Base-by-base conservation (phyloP, 768 basidiomycete genomes). In the Boletus insuetus region DNA sequence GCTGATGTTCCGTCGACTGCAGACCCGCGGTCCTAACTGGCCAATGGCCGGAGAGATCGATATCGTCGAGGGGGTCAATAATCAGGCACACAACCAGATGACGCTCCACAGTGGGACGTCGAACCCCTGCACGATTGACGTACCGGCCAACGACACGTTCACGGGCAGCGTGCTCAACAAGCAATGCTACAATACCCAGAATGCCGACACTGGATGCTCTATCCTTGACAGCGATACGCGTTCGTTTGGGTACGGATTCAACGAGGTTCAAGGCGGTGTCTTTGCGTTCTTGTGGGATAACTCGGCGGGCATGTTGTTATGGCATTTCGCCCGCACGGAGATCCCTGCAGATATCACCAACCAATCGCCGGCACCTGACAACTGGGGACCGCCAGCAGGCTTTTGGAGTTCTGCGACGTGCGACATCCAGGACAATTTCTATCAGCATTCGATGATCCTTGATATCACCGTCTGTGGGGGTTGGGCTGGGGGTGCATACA, bases 21-120 rank as follows among this genome's bases (percentile, higher is more conserved):
- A 74, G 73, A 73, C 77, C 7, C 71, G 77, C 38, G 82, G 83
- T 8, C 78, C 80, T 0, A 66, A 78, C 46, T 85, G 83, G 83
- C 82, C 82, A 3, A 9, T 31, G 20, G 70, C 55, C 24, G 84
- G 82, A 56, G 87, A 90, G 69, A 84, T 89, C 52, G 90, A 91
- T 62, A 80, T 89, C 47, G 67, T 91, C 11, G 90, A 92, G 66
- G 86, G 87, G 14, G 81, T 90, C 52, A 80, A 91, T 61, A 62
- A 79, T 24, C 77, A 80, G 62, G 52, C 71, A 3, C 69, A 73
- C 22, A 89, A 91, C 58, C 85, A 84, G 54, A 80, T 82, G 67
- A 82, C 87, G 1, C 73, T 89, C 10, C 89, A 91, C 68, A 84
- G 82, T 11, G 72, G 77, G 5, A 63, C 68, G 3, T 74, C 73